Conservation (phyloP, 2,329 filamentous ascomycete species). For the Ophiosphaerella herpotricha region DNA sequence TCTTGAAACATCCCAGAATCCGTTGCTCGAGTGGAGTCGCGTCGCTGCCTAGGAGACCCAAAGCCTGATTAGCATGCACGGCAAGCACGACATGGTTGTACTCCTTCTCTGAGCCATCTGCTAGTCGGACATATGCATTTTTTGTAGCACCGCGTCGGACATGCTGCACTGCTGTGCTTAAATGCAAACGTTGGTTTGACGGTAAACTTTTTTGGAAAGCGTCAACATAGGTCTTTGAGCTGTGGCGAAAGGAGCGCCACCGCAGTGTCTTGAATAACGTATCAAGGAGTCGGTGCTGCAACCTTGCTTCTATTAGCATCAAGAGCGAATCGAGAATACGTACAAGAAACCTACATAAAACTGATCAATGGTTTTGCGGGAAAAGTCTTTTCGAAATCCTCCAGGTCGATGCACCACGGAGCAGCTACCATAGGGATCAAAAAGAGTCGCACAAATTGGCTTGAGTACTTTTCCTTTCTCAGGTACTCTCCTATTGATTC, state of each 20-base stretch:
- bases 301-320: slow-evolving; percentile 3
- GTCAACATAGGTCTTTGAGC: slow-evolving; percentile 5
- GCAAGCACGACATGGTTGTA: slow-evolving; percentile 14
- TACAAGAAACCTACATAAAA: neutral
- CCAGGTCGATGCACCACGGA: slow-evolving; percentile 11
- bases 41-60: slow-evolving; percentile 3
- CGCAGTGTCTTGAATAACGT: slow-evolving; percentile 2
- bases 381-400: slow-evolving; percentile 7
- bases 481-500: slow-evolving; percentile 10
- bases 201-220: slow-evolving; percentile 1
- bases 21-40: slow-evolving; percentile 2
- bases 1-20: slow-evolving; percentile 12
- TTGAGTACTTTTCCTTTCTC: slow-evolving; percentile 3
- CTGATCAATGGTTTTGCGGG: slow-evolving; percentile 2
- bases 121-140: neutral
- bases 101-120: neutral
- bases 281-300: slow-evolving; percentile 5
- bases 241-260: slow-evolving; percentile 4
- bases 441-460: slow-evolving; percentile 5
- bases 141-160: neutral
- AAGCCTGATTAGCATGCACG: slow-evolving; percentile 12
- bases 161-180: too few species aligned
- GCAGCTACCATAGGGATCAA: slow-evolving; percentile 12
- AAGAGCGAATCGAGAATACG: neutral
- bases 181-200: neutral